A percentile compares a stretch with the other conserved stretches of the same genome.
phyloP scores from a whole-genome alignment of 2,329 filamentous ascomycete species.

The Aspergillus novofumigatus region DNA sequence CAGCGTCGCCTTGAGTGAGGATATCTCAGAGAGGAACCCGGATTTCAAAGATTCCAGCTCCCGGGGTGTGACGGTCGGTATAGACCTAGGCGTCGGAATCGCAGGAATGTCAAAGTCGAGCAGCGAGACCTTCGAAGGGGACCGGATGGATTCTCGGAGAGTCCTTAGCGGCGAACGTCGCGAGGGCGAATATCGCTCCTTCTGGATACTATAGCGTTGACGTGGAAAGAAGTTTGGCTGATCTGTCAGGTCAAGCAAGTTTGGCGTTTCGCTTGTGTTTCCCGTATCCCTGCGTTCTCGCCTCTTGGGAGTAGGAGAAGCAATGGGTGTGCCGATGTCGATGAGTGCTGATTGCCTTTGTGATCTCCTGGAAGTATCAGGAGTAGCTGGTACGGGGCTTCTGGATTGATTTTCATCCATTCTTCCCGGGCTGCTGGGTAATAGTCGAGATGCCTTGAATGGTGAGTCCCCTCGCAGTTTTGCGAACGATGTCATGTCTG shows the following conservation, averaged over 20 bases:
- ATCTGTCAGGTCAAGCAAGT: slow-evolving; percentile 84
- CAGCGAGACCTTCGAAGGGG: slow-evolving; percentile 59
- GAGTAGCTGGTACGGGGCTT: slow-evolving; percentile 36
- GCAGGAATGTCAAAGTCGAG: slow-evolving; percentile 94
- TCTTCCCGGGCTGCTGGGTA: slow-evolving; percentile 38
- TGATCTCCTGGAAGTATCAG: slow-evolving; percentile 44
- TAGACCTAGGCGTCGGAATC: slow-evolving; percentile 82
- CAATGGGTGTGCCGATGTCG: slow-evolving; percentile 30
- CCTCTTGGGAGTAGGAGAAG: slow-evolving; percentile 48
- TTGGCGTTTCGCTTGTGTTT: slow-evolving; percentile 60
- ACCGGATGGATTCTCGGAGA: slow-evolving; percentile 32
- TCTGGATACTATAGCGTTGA: slow-evolving; percentile 43
- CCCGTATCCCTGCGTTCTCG: slow-evolving; percentile 42
- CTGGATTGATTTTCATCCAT: slow-evolving; percentile 14
- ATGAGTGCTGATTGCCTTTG: slow-evolving; percentile 26
- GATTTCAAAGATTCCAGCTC: slow-evolving; percentile 93
- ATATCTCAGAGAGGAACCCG: slow-evolving; percentile 85
- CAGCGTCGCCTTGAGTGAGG: slow-evolving; percentile 84
- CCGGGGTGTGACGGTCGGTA: slow-evolving; percentile 84
- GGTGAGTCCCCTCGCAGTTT: slow-evolving; percentile 63
- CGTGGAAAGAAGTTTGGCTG: slow-evolving; percentile 58
- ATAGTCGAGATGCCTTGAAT: slow-evolving; percentile 44
- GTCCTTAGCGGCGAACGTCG: slow-evolving; percentile 44
- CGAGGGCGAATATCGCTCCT: slow-evolving; percentile 35
- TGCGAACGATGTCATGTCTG: slow-evolving; percentile 77